Base-by-base conservation (phyloP, 106 monocot species). In the Dendrobium chrysotoxum region DNA sequence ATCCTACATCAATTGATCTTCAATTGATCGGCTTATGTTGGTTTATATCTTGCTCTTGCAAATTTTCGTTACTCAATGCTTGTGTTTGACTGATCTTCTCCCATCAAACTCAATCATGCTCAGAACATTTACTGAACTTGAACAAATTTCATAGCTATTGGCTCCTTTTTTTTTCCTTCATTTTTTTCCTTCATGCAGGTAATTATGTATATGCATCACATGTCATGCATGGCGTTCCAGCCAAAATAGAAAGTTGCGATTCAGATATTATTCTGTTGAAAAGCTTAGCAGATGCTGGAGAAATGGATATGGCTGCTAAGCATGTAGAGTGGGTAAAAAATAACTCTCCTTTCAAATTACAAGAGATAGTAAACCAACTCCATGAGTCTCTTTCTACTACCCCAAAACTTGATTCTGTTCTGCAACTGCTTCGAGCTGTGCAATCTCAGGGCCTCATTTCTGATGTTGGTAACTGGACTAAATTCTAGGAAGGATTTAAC, bases 301-400 rank as follows among this genome's bases (percentile, higher is more conserved):
- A 89, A 77, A 46, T 89, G n/a, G 80, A 86, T 4, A 83, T 84
- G 81, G 95, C 95, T 79, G 65, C 93, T 39, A 64, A 88, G 55
- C 93, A 95, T 57, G 75, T 91, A 55, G 74, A 83, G 40, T 91
- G 89, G 92, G 67, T 92, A 39, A 91, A 73, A 55, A 66, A 47
- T 47, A 86, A 84, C 11, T 81, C 55, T 28, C 45, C 83, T 40
- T 73, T 41, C 67, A 81, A 82, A 57, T 61, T 93, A 28, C 79
- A 89, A 53, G 45, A 20, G 26, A 86, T 91, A 75, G 47, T 86
- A 45, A 53, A 45, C 42, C 78, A 86, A 30, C 87, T 95, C 26
- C 77, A 89, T 50, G 79, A 86, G 54, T 86, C 91, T 82, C 88
- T 95, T 82, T 89, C 95, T 78, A 93, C 89, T 66, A 68, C 89